Base-by-base conservation (phyloP, 768 basidiomycete species). In the Lanmaoa rubissima region DNA sequence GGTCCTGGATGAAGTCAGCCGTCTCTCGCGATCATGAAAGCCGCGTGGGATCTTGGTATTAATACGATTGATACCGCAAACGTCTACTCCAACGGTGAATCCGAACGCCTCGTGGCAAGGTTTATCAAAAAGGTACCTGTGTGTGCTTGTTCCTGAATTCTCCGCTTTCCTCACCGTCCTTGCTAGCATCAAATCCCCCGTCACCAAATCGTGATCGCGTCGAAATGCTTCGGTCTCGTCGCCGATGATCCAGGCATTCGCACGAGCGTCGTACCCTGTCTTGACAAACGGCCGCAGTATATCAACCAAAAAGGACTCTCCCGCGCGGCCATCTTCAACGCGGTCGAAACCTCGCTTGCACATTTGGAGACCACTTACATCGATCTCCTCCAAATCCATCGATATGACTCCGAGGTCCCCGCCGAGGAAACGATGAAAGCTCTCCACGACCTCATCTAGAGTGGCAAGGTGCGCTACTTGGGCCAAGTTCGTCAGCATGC, bases 401-500 rank as follows among this genome's bases (percentile, higher is more conserved):
- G 72, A 17, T 77, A 71, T 46, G 79, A 80, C 54, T 48, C 64
- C 4, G 58, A 59, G 0, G 70, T 73, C 2, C 69, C 78, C 11
- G 48, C 69, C 1, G 73, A 73, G 55, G 79, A 80, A 65, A 81
- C 74, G 2, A 81, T 81, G 79, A 75, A 76, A 53, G 80, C 78
- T 2, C 64, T 81, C 2, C 76, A 81, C 53, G 80, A 80, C 55
- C 74, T 81, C 26, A 75, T 80, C 1, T 65, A 77, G 52, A 67
- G 65, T 19, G 77, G 79, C 17, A 77, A 79, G 57, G 79, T 79
- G n/a, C 66, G 80, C 32, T 83, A 81, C 56, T n/a, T n/a, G n/a
- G n/a, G n/a, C 81, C 8, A 76, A 74, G 59, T 83, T 83, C 59
- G 72, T 80, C 48, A 77, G 79, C 49, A 81, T 84, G 75, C 82